These are phyloP conservation scores for Triangularia verruculosa DNA, from an alignment of 2,329 filamentous ascomycete species.

Conservation along the genomic window DNA sequence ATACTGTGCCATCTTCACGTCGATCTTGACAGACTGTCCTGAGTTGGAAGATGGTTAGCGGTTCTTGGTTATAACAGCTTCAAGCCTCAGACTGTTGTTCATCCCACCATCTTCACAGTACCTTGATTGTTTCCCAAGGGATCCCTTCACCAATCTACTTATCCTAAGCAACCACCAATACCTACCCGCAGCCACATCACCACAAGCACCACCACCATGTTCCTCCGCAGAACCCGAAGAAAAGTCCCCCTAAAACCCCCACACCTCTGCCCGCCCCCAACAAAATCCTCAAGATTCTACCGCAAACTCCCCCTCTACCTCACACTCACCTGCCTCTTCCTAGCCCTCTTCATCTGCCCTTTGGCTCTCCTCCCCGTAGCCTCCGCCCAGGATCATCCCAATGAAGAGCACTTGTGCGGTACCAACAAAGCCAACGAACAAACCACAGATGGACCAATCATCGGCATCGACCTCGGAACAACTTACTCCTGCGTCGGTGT, in stretches of 20 bases:
- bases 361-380: conserved; percentile 19
- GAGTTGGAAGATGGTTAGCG: not conserved
- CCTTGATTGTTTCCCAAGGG: too few relatives aligned
- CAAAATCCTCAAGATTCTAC: not conserved
- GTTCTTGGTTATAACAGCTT: not conserved
- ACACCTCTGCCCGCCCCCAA: not conserved
- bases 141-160: not conserved
- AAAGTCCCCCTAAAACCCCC: not conserved
- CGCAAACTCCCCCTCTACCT: not conserved
- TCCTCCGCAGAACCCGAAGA: not conserved
- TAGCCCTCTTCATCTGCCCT: conserved; percentile 24
- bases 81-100: not conserved
- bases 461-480: conserved; percentile 27
- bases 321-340: conserved; percentile 19
- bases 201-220: not conserved
- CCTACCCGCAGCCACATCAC: not conserved
- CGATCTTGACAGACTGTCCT: not conserved
- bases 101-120: not conserved
- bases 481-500: conserved; percentile 71
- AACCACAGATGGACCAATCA: conserved; percentile 21
- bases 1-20: not conserved
- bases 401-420: too few relatives aligned
- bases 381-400: conserved; percentile 7
- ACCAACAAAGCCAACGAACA: conserved; percentile 1
- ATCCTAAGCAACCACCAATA: not conserved